Percentiles rank a stretch among this genome's conserved stretches.
Conservation (phyloP, 139 green algal species). For the Coelastrella sp. region DNA sequence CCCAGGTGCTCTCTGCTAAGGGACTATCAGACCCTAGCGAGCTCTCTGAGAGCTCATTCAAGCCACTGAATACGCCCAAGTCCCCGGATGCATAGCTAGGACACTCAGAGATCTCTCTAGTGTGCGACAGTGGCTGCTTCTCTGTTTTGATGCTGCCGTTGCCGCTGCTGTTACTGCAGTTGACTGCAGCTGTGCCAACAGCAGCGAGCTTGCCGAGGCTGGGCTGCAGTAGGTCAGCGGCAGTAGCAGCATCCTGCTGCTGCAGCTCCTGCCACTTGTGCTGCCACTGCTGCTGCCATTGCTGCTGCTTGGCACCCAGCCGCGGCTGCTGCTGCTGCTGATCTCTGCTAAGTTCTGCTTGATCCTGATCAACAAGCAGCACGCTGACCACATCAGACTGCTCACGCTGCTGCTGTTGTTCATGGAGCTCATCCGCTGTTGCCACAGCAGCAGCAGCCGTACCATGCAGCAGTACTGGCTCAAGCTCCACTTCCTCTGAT, state of each 20-base stretch:
- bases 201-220: not conserved
- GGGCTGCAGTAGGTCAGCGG: not conserved
- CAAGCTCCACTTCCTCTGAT: not conserved
- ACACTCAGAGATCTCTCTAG: not conserved
- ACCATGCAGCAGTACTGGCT: not conserved
- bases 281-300: not conserved
- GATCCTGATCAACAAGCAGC: not conserved
- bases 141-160: not conserved
- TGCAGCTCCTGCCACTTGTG: not conserved
- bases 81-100: not conserved
- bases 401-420: not conserved
- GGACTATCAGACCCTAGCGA: not conserved
- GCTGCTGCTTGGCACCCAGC: not conserved
- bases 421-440: not conserved
- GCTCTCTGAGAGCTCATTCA: not conserved
- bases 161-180: not conserved
- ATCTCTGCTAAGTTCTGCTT: not conserved
- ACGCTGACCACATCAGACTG: not conserved
- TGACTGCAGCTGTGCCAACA: not conserved
- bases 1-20: not conserved
- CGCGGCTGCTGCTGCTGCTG: not conserved
- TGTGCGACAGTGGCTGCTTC: not conserved
- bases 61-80: not conserved
- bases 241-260: not conserved
- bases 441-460: not conserved